Conservation (phyloP, 2,329 filamentous ascomycete species). For the Phyllosticta citribraziliensis region DNA sequence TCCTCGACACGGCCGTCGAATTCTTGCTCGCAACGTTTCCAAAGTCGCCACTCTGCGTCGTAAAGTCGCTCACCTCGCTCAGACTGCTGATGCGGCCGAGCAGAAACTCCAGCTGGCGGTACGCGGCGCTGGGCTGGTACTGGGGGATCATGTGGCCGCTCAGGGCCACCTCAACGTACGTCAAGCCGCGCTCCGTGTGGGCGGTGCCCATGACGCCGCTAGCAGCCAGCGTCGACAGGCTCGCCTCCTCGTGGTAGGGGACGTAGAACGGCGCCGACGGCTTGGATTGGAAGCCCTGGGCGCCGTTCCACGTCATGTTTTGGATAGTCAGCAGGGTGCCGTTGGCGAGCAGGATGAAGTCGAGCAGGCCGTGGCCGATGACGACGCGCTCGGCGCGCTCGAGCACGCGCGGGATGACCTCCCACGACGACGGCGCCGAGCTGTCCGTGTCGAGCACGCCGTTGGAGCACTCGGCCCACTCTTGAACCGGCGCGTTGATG, state of each 20-base stretch:
- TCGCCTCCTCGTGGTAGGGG: slow-evolving; percentile 43
- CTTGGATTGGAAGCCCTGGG: slow-evolving; percentile 55
- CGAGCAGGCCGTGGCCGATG: slow-evolving; percentile 61
- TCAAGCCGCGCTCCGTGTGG: slow-evolving; percentile 67
- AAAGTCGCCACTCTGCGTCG: slow-evolving; percentile 10
- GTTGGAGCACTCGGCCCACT: slow-evolving; percentile 49
- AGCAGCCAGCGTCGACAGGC: slow-evolving; percentile 41
- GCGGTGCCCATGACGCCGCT: slow-evolving; percentile 59
- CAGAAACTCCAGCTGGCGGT: slow-evolving; percentile 65
- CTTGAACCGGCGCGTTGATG: slow-evolving; percentile 50
- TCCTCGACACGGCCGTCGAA: not conserved
- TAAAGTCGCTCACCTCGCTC: slow-evolving; percentile 20
- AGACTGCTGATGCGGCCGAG: slow-evolving; percentile 58
- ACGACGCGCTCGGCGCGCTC: slow-evolving; percentile 62
- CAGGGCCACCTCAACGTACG: slow-evolving; percentile 54
- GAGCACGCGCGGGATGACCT: slow-evolving; percentile 59
- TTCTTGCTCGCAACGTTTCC: slow-evolving; percentile 4
- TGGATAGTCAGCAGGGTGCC: slow-evolving; percentile 64
- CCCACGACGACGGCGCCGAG: slow-evolving; percentile 45
- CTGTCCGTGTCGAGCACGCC: slow-evolving; percentile 42
- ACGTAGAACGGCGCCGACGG: slow-evolving; percentile 59
- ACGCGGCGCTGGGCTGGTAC: slow-evolving; percentile 58
- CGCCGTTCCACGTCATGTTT: slow-evolving; percentile 71
- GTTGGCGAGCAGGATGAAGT: slow-evolving; percentile 58
- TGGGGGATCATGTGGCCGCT: slow-evolving; percentile 60